These are phyloP conservation scores for Aspergillus olivimuriae DNA, from an alignment of 495 filamentous ascomycete species.

Conservation along the genomic window DNA sequence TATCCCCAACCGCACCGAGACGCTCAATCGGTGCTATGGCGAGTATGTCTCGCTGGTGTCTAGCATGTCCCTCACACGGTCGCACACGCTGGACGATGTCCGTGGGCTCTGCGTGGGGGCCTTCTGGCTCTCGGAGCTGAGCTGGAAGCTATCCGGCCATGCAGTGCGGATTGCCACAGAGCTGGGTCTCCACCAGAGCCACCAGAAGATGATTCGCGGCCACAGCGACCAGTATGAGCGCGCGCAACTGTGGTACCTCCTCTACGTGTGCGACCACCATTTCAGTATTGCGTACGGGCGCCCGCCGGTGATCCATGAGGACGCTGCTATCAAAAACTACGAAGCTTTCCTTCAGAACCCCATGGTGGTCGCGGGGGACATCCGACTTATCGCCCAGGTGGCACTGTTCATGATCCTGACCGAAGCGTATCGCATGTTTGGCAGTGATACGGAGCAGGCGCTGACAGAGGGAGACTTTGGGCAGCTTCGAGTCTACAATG, in stretches of 20 bases:
- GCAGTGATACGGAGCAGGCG: constrained; percentile 47
- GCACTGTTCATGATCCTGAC: constrained; percentile 53
- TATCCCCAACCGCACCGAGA: constrained; percentile 43
- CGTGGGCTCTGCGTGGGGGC: constrained; percentile 46
- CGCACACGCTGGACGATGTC: constrained; percentile 46
- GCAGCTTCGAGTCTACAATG: constrained; percentile 45
- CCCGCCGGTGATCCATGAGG: constrained; percentile 49
- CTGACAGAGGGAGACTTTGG: constrained; percentile 49
- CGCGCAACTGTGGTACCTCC: constrained; percentile 44
- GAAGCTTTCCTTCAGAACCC: constrained; percentile 45
- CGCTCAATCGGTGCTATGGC: constrained; percentile 43
- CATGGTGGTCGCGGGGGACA: constrained; percentile 44
- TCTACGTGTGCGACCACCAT: constrained; percentile 53
- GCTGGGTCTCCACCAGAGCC: constrained; percentile 45
- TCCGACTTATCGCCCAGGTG: constrained; percentile 50
- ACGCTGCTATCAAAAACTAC: constrained; percentile 44
- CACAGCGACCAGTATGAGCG: constrained; percentile 44
- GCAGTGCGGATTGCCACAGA: constrained; percentile 51
- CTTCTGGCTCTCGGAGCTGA: constrained; percentile 49
- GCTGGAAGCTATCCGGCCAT: constrained; percentile 49
- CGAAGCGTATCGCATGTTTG: constrained; percentile 50
- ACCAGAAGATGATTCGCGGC: constrained; percentile 40
- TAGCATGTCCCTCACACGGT: constrained; percentile 43
- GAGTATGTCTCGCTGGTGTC: constrained; percentile 49
- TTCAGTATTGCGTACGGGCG: constrained; percentile 50